Conservation (phyloP, 495 filamentous ascomycete species). For the Podospora comata region DNA sequence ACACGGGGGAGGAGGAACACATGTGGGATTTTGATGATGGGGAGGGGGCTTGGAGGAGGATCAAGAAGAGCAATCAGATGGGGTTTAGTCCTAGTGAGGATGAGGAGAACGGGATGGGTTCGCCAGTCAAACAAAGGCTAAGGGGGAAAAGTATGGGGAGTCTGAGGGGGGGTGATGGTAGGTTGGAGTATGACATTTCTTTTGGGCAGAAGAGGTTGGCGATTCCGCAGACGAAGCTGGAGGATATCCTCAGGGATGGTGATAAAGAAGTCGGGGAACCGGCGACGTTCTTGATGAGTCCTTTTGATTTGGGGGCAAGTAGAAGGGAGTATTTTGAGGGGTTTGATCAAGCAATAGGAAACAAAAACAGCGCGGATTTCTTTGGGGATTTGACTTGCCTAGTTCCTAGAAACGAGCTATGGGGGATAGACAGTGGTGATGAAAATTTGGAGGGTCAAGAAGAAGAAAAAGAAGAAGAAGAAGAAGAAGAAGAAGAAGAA, state of each 20-base stretch:
- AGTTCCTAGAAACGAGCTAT: too few relatives aligned
- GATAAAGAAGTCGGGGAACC: not conserved
- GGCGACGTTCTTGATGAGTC: not conserved
- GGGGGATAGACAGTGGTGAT: too few relatives aligned
- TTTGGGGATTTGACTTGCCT: too few relatives aligned
- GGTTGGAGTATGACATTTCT: too few relatives aligned
- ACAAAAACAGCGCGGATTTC: too few relatives aligned
- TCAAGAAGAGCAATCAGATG: not conserved
- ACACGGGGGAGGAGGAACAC: constrained; percentile 1
- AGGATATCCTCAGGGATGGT: not conserved
- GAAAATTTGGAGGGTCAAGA: too few relatives aligned
- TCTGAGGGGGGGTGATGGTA: not conserved
- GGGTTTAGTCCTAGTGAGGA: not conserved
- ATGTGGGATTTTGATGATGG: not conserved
- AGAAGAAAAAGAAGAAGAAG: too few relatives aligned
- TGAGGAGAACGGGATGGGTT: not conserved
- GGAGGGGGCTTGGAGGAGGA: not conserved
- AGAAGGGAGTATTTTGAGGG: not conserved
- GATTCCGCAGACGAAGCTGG: not conserved
- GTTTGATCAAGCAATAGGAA: too few relatives aligned
- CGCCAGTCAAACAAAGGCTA: not conserved
- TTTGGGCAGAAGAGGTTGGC: not conserved
- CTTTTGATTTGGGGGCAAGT: not conserved
- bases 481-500: too few relatives aligned
- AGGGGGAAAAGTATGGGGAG: not conserved